phyloP scores from a whole-genome alignment of 1,139 yeast species.

The Pichia sp. region DNA sequence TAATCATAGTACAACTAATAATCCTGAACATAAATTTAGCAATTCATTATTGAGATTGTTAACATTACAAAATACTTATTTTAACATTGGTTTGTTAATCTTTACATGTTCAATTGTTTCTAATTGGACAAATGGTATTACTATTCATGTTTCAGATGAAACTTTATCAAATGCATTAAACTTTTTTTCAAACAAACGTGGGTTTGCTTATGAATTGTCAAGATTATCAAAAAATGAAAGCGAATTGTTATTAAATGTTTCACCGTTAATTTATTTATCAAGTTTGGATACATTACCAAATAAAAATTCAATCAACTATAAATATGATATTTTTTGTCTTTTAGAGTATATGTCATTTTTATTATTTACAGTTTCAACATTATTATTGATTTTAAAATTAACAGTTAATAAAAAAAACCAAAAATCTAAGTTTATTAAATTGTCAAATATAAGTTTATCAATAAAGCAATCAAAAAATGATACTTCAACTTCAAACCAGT shows the following conservation, averaged over 20 bases:
- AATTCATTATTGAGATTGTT: background rate
- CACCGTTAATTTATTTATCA: slow-evolving; percentile 4
- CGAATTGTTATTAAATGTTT: background rate
- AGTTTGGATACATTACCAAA: background rate
- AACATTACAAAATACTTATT: background rate
- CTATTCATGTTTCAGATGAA: background rate
- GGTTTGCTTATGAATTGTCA: slow-evolving; percentile 24
- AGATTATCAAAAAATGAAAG: background rate
- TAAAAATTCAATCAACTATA: slow-evolving; percentile 18
- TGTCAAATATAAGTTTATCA: background rate
- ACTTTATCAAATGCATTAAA: slow-evolving; percentile 12
- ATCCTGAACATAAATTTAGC: background rate
- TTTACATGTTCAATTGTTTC: background rate
- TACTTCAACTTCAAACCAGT: background rate
- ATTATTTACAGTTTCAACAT: slow-evolving; percentile 35
- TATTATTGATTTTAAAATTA: slow-evolving; percentile 32
- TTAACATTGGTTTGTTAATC: background rate
- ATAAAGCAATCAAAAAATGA: background rate
- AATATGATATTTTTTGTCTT: slow-evolving; percentile 36
- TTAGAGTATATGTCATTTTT: slow-evolving; percentile 40
- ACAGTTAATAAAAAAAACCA: slow-evolving; percentile 10
- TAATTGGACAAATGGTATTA: slow-evolving; percentile 5
- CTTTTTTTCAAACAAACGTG: slow-evolving; percentile 27
- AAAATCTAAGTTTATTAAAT: background rate
- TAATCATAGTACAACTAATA: background rate